A percentile compares a stretch with the other conserved stretches of the same genome.
Evolutionary conservation across 2,329 filamentous ascomycete species (phyloP).

Genomic region (Thielaviopsis cerberus): DNA sequence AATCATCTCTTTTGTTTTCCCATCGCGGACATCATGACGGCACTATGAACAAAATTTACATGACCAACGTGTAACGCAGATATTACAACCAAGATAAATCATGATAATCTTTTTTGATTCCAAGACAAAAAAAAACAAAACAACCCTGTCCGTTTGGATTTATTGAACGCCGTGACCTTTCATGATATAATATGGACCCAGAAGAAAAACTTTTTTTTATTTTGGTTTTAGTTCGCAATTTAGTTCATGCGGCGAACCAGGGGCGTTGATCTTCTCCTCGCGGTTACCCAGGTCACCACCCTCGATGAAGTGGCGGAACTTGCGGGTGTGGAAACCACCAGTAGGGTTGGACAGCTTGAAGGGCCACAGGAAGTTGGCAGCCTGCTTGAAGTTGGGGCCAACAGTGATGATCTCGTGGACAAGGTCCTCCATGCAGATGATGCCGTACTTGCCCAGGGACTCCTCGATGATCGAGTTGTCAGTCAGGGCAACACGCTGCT

Average conservation of each 20-base stretch:
- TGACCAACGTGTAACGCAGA: not conserved
- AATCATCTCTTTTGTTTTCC: too few relatives aligned
- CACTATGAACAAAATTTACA: not conserved
- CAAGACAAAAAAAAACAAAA: conserved; percentile 12
- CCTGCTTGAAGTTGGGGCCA: conserved; percentile 99
- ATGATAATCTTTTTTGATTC: conserved; percentile 9
- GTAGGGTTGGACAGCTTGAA: conserved; percentile 99
- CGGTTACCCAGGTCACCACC: conserved; percentile 97
- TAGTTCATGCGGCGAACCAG: conserved; percentile 99
- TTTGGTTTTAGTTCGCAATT: conserved; percentile 15
- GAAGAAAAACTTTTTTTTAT: conserved; percentile 16
- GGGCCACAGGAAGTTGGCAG: conserved; percentile 97
- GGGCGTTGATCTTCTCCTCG: conserved; percentile 91
- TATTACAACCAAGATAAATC: not conserved
- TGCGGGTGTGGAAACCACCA: conserved; percentile 86
- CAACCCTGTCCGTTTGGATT: conserved; percentile 11
- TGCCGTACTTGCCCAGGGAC: conserved; percentile 91
- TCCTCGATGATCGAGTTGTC: conserved; percentile 98
- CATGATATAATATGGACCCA: conserved; percentile 13
- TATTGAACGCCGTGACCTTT: conserved; percentile 17
- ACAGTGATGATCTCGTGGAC: conserved; percentile 99
- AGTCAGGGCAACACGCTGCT: conserved; percentile 89
- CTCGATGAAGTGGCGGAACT: conserved; percentile 98
- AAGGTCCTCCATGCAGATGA: conserved; percentile 97
- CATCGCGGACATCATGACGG: not conserved